Evolutionary conservation across 2,329 filamentous ascomycete species (phyloP), one percentile per base, ranked within the genome.

Genomic region (Pseudogymnoascus sp.): DNA sequence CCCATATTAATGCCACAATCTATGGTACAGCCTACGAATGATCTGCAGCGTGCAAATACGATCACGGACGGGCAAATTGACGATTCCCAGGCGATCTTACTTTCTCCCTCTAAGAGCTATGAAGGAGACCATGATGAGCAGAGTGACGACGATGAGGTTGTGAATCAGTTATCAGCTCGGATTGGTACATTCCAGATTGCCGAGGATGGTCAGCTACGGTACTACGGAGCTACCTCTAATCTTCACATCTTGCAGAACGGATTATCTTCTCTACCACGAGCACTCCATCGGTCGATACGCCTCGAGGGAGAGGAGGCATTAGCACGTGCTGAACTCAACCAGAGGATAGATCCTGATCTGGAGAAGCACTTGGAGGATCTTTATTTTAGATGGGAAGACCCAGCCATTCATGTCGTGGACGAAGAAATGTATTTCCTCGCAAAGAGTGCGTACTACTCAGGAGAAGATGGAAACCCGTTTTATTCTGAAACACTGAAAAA

Each of bases 81-180:
- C 43, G 12, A 2, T 50, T 50, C 43, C 43, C 43, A 50, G 22
- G 43, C 43, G 22, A 50, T 50, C 43, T 50, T 50, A 28, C 22
- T 50, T n/a, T 50, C 43, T 28, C 43, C 43, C 3, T 50, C 22
- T 28, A 26, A 50, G 22, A 28, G 22, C 22, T 26, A 8, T 50
- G 12, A 1, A 28, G 43, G 22, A n/a, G 43, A 50, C 43, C 24
- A 50, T n/a, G 43, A 50, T 26, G 43, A 26, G 6, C 43, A 50
- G 22, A 50, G 43, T 50, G 43, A 50, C 43, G 43, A 50, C 43
- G 43, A 50, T 50, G 43, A 50, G 22, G 43, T 50, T 26, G 12
- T 50, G 14, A 7, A 70, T 69, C 68, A 69, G 64, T 59, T 65
- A 37, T 59, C 63, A 2, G 37, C 56, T 41, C 61, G 61, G 24